Evolutionary conservation across 305 asterid species (phyloP).

Genomic region (Salvia sclarea): DNA sequence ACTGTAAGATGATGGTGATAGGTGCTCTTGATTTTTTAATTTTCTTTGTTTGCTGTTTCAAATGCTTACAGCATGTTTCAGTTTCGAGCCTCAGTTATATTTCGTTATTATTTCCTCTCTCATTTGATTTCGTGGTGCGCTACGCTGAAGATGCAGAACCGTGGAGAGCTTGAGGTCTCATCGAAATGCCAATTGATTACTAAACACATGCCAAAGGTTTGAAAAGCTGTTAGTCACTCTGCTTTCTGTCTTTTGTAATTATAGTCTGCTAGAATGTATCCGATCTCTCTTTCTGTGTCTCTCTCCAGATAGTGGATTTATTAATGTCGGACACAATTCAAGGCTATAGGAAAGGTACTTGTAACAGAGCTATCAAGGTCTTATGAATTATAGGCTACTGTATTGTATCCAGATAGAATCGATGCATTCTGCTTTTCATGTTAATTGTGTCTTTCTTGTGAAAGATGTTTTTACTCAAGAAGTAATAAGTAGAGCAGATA

Average conservation of each 20-base stretch:
- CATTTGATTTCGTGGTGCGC: slow-evolving; percentile 26
- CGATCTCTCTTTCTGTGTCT: background rate
- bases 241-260: slow-evolving; percentile 24
- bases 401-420: background rate
- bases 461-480: background rate
- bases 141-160: slow-evolving; percentile 55
- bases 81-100: background rate
- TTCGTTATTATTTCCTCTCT: background rate
- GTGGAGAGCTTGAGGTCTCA: slow-evolving; percentile 51
- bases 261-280: slow-evolving; percentile 12
- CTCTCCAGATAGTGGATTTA: slow-evolving; percentile 49
- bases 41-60: background rate
- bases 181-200: slow-evolving; percentile 65
- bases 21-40: background rate
- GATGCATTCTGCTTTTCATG: slow-evolving; percentile 2
- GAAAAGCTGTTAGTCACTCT: slow-evolving; percentile 15
- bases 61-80: background rate
- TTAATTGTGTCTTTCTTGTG: slow-evolving; percentile 8
- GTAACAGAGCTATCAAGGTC: background rate
- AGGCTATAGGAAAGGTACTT: slow-evolving; percentile 49
- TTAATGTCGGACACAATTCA: slow-evolving; percentile 43
- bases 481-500: background rate
- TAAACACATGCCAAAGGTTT: slow-evolving; percentile 64
- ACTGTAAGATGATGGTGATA: background rate
- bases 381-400: background rate